Conservation (phyloP, 169 alveolate genomes). For the Cardiosporidium cionae region DNA sequence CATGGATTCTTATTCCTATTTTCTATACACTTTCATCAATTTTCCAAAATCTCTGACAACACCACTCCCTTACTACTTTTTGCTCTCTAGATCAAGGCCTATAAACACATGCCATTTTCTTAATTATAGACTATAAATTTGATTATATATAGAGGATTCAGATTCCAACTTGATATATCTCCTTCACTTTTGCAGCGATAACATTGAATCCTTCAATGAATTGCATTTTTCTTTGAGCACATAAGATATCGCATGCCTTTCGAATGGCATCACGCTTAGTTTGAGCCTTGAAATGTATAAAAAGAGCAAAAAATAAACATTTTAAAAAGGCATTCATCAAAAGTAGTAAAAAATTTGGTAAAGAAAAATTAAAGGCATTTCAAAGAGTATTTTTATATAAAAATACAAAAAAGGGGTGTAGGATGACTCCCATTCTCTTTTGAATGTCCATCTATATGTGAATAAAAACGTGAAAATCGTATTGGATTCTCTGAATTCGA, state of each 20-base stretch:
- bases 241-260: neutral
- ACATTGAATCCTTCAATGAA: conserved; percentile 63
- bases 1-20: neutral
- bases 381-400: too few species aligned
- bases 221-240: neutral
- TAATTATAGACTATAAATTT: neutral
- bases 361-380: neutral
- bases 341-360: neutral
- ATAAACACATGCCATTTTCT: neutral
- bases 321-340: neutral
- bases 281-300: neutral
- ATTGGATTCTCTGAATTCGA: too few species aligned
- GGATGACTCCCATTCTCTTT: too few species aligned
- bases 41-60: neutral
- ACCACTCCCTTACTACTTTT: neutral
- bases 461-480: too few species aligned
- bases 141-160: neutral
- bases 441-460: too few species aligned
- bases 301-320: neutral
- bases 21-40: neutral
- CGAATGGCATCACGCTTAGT: neutral
- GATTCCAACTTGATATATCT: conserved; percentile 59
- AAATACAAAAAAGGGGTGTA: too few species aligned
- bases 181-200: conserved; percentile 72
- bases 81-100: neutral